phyloP scores from a whole-genome alignment of 768 basidiomycete species.

The Mycena sanguinolenta region DNA sequence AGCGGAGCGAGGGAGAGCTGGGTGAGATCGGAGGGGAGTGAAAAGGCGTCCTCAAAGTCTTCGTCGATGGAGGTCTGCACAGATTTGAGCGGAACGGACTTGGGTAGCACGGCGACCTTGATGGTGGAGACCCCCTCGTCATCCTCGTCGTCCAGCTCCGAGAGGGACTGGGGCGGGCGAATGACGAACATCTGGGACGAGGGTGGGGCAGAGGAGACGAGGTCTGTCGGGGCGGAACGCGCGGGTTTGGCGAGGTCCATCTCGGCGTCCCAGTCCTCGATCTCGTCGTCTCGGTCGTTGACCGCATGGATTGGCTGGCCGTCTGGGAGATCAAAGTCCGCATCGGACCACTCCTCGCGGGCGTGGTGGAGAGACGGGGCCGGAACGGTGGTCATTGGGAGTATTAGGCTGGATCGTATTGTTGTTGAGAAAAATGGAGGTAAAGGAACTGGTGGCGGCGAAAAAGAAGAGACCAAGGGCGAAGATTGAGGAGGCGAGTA shows the following conservation, averaged over 20 bases:
- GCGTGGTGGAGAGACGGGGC: constrained; percentile 66
- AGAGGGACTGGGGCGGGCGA: constrained; percentile 66
- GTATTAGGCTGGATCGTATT: constrained; percentile 37
- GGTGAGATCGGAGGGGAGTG: constrained; percentile 84
- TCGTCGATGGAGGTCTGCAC: constrained; percentile 69
- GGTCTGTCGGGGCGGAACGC: constrained; percentile 58
- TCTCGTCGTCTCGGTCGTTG: constrained; percentile 74
- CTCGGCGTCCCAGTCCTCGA: constrained; percentile 87
- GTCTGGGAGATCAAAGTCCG: constrained; percentile 89
- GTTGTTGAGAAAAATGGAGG: constrained; percentile 26
- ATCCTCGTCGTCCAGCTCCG: constrained; percentile 61
- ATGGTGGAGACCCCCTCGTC: constrained; percentile 53
- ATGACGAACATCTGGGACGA: constrained; percentile 68
- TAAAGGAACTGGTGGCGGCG: constrained; percentile 41
- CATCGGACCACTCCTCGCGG: constrained; percentile 89
- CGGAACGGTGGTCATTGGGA: constrained; percentile 68
- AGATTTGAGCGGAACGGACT: constrained; percentile 47
- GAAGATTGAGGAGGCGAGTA: constrained; percentile 1
- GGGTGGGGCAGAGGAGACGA: constrained; percentile 48
- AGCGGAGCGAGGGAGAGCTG: constrained; percentile 86
- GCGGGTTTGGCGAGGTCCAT: constrained; percentile 76
- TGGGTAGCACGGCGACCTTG: constrained; percentile 40
- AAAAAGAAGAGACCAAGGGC: constrained; percentile 36
- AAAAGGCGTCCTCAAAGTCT: constrained; percentile 88
- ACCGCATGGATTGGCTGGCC: constrained; percentile 75